Conservation (phyloP, 2,329 filamentous ascomycete species). For the Sarocladium brachiariae region DNA sequence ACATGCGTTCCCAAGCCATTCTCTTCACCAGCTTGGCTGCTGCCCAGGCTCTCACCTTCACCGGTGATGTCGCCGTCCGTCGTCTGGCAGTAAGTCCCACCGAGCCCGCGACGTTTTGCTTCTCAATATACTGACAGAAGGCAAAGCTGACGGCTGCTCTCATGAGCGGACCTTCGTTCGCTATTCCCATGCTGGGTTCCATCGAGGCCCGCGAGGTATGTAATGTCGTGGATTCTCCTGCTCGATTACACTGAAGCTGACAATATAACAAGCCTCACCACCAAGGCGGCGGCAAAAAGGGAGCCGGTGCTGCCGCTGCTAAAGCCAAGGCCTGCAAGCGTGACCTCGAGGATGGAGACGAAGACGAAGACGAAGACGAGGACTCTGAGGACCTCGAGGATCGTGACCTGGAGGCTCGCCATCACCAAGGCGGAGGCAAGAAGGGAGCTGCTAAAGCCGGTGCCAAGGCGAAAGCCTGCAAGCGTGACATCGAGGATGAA, state of each 20-base stretch:
- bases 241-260: neutral
- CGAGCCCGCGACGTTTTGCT: neutral
- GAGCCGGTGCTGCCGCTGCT: neutral
- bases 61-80: conserved; percentile 9
- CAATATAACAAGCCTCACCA: conserved; percentile 10
- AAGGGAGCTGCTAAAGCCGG: neutral
- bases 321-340: neutral
- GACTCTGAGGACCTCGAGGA: neutral
- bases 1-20: conserved; percentile 10
- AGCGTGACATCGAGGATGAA: neutral
- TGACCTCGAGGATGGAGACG: conserved; percentile 8
- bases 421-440: conserved; percentile 2
- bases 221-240: no score
- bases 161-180: neutral
- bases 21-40: conserved; percentile 9
- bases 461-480: neutral
- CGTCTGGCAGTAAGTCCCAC: conserved; percentile 5
- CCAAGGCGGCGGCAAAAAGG: conserved; percentile 9
- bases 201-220: conserved; percentile 12
- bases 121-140: neutral
- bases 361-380: conserved; percentile 8
- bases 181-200: conserved; percentile 3
- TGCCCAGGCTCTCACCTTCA: conserved; percentile 13
- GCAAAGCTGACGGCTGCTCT: neutral
- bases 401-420: neutral